phyloP scores from a whole-genome alignment of 2,329 filamentous ascomycete genomes.

The Penicillium sp. region DNA sequence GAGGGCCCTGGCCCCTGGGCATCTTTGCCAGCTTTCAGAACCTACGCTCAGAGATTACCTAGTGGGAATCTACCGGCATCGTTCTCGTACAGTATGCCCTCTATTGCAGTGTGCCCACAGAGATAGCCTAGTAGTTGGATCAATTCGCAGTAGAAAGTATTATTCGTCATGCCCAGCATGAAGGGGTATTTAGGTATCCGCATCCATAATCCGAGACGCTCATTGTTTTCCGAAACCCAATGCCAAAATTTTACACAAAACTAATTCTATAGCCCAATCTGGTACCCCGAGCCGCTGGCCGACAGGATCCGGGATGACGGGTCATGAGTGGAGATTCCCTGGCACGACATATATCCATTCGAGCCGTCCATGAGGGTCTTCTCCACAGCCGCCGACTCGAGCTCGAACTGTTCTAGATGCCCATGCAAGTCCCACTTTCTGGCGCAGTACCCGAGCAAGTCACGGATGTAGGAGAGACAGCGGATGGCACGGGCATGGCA shows the following conservation, averaged over 20 bases:
- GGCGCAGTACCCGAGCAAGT: conserved; percentile 33
- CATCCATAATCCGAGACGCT: conserved; percentile 1
- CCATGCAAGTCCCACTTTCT: conserved; percentile 35
- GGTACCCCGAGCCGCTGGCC: conserved; percentile 20
- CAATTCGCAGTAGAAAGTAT: background rate
- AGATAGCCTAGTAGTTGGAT: background rate
- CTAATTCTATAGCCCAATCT: conserved; percentile 4
- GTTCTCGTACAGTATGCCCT: background rate
- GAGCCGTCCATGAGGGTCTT: conserved; percentile 26
- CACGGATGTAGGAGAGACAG: conserved; percentile 32
- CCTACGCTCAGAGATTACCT: too few relatives aligned
- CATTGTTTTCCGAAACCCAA: background rate
- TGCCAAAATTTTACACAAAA: background rate
- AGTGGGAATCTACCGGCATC: too few relatives aligned
- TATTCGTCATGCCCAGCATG: conserved; percentile 5
- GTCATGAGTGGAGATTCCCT: conserved; percentile 13
- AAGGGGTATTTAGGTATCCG: conserved; percentile 9
- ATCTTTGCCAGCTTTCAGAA: too few relatives aligned
- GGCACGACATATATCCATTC: conserved; percentile 18
- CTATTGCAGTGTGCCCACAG: background rate
- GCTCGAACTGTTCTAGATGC: conserved; percentile 34
- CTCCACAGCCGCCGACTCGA: conserved; percentile 27
- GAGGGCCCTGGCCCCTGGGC: too few relatives aligned
- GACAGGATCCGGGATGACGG: conserved; percentile 18
- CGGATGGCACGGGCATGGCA: conserved; percentile 33